Evolutionary conservation across 495 filamentous ascomycete genomes (phyloP), one percentile per base, ranked within the genome.

Genomic region (Jackrogersella minutella): DNA sequence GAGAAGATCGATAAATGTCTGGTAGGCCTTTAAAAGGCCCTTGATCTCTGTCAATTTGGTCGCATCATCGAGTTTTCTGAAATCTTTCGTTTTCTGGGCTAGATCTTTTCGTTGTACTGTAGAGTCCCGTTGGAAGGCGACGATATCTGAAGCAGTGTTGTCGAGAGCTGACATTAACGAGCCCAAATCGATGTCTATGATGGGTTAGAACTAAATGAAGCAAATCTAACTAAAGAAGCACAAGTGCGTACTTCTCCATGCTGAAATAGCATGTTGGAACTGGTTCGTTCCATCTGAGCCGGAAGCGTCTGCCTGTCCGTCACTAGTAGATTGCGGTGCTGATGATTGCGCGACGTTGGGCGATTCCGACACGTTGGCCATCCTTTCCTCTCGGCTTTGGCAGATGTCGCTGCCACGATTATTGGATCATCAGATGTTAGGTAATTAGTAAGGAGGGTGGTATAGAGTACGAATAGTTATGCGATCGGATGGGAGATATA

Each of bases 71-170:
- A 97, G 84, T 76, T 97, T 99, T 64, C 93, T 81, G 69, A 97
- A 99, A 74, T 98, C 95, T 74, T 98, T 99, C 2, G 95, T 99
- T 81, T 97, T 98, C 77, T 97, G 93, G 13, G 95, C 95, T 14
- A 99, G 84, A 53, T 99, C 95, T 72, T 99, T 99, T 44, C 95
- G 86, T 73, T 97, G 93, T 11, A 97, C 88, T 8, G 97, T 88
- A 16, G 93, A 88, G 77, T 97, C 96, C 65, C 93, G 87, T 73
- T 99, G 95, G 71, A 92, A 90, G 37, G 90, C 80, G 39, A 98
- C 92, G 46, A 99, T 93, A 69, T 99, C 96, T 2, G 92, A 93
- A 5, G 95, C 93, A 9, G 91, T 92, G 64, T 89, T 87, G 77
- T 99, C 95, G 51, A 99, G 87, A 67, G 87, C 92, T 34, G 93